A percentile compares a stretch with the other conserved stretches of the same genome.
These are phyloP conservation scores for Blastomyces parvus DNA, from an alignment of 2,329 filamentous ascomycete species.

Conservation along the genomic window DNA sequence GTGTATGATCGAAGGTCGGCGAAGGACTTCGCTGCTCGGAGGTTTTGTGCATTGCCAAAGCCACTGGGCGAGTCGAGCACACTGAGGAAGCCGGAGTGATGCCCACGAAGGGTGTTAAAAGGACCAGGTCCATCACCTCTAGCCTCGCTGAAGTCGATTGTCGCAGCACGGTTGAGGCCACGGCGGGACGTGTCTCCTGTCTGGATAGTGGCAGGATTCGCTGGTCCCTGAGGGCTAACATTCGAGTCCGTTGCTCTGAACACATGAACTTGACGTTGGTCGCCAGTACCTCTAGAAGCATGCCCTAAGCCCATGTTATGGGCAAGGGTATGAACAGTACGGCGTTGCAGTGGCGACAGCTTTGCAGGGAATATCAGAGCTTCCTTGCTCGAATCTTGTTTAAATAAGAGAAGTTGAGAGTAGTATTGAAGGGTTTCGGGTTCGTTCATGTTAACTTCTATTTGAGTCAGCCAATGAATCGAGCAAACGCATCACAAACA, in stretches of 20 bases:
- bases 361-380: conserved; percentile 74
- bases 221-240: conserved; percentile 53
- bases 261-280: conserved; percentile 83
- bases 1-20: conserved; percentile 92
- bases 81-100: conserved; percentile 73
- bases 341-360: conserved; percentile 71
- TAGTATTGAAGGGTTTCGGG: conserved; percentile 80
- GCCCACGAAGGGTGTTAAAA: conserved; percentile 62
- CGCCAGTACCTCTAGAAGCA: conserved; percentile 76
- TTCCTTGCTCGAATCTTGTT: conserved; percentile 66
- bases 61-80: conserved; percentile 65
- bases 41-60: conserved; percentile 62
- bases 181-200: conserved; percentile 69
- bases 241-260: conserved; percentile 50
- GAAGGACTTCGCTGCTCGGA: conserved; percentile 92
- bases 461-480: conserved; percentile 19
- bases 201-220: conserved; percentile 54
- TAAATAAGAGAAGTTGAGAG: conserved; percentile 81
- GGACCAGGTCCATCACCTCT: conserved; percentile 61
- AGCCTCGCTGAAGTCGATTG: conserved; percentile 85
- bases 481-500: conserved; percentile 9
- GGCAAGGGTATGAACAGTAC: conserved; percentile 85
- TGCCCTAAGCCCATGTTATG: conserved; percentile 93
- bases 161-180: conserved; percentile 85
- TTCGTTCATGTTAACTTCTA: conserved; percentile 84